Percentiles rank a stretch among this genome's conserved stretches.
Conservation (phyloP, 768 basidiomycete species). For the Lactarius sp. region DNA sequence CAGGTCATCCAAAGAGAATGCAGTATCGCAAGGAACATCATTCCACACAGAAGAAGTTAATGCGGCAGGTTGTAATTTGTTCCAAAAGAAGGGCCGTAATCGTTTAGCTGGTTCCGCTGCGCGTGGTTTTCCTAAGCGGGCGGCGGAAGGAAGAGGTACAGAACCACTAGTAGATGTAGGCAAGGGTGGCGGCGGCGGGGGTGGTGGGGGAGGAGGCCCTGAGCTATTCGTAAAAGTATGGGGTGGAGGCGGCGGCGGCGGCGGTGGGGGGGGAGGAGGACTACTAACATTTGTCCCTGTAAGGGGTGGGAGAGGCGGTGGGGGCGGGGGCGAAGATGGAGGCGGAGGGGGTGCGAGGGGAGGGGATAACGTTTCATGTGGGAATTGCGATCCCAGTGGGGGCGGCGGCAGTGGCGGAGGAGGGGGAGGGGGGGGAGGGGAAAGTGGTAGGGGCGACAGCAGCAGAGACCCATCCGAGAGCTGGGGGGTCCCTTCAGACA, state of each 20-base stretch:
- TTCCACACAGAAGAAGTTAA: constrained; percentile 63
- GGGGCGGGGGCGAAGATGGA: constrained; percentile 13
- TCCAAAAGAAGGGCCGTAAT: constrained; percentile 89
- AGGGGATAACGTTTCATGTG: constrained; percentile 22
- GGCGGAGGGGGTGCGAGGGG: constrained; percentile 30
- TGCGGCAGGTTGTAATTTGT: constrained; percentile 53
- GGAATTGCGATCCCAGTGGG: constrained; percentile 18
- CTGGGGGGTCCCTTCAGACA: constrained; percentile 10
- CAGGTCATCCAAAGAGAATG: constrained; percentile 64
- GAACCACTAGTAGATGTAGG: constrained; percentile 2
- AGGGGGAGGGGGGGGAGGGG: constrained; percentile 33
- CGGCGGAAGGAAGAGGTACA: constrained; percentile 23
- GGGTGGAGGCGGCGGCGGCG: constrained; percentile 1
- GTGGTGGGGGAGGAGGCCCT: constrained; percentile 1
- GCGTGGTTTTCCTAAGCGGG: constrained; percentile 32
- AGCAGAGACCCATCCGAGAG: background rate
- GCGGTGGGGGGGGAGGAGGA: background rate
- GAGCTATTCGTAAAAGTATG: background rate
- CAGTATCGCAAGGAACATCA: constrained; percentile 40
- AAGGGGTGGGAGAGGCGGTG: constrained; percentile 23
- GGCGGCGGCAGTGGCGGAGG: constrained; percentile 25
- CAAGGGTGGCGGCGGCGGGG: constrained; percentile 7
- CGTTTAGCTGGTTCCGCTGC: constrained; percentile 47
- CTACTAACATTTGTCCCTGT: background rate
- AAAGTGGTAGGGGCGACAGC: constrained; percentile 8